phyloP scores from a whole-genome alignment of 768 basidiomycete species.

The Naganishia vishniacii region DNA sequence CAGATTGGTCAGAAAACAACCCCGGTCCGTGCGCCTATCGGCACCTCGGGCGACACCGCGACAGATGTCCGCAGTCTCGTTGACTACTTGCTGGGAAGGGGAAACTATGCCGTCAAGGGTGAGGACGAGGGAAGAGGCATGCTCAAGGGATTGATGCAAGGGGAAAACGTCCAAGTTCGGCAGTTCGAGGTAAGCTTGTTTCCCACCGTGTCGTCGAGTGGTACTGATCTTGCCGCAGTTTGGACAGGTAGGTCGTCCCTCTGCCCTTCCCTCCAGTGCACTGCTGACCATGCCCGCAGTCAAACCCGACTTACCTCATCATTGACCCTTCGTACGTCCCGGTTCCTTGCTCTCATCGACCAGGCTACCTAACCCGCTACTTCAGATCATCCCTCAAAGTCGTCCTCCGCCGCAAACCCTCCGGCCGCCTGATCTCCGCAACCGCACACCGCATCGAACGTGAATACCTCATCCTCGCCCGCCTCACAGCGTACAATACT shows the following conservation, averaged over 20 bases:
- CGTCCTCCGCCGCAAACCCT: slow-evolving; percentile 89
- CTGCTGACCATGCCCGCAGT: slow-evolving; percentile 52
- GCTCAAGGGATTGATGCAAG: no score
- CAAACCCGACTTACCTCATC: slow-evolving; percentile 94
- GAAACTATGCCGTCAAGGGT: background rate
- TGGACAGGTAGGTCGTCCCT: slow-evolving; percentile 63
- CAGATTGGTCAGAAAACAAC: slow-evolving; percentile 20
- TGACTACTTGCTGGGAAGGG: slow-evolving; percentile 49
- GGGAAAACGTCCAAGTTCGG: slow-evolving; percentile 65
- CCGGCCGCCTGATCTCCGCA: slow-evolving; percentile 73
- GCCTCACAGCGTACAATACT: slow-evolving; percentile 69
- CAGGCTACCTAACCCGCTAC: background rate
- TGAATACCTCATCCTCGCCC: slow-evolving; percentile 74
- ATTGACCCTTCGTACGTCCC: slow-evolving; percentile 66
- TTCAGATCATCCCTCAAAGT: slow-evolving; percentile 34
- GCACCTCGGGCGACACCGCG: background rate
- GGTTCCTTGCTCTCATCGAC: slow-evolving; percentile 42
- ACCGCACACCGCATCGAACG: slow-evolving; percentile 95
- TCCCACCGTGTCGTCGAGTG: background rate
- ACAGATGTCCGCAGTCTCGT: slow-evolving; percentile 42
- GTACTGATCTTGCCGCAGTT: slow-evolving; percentile 55
- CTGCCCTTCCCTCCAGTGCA: background rate
- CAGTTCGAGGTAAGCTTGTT: slow-evolving; percentile 74
- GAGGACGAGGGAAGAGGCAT: no score
- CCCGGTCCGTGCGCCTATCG: slow-evolving; percentile 14